A percentile compares a stretch with the other conserved stretches of the same genome.
Evolutionary conservation across 2,329 filamentous ascomycete genomes (phyloP).

Genomic region (Penicillium sp.): DNA sequence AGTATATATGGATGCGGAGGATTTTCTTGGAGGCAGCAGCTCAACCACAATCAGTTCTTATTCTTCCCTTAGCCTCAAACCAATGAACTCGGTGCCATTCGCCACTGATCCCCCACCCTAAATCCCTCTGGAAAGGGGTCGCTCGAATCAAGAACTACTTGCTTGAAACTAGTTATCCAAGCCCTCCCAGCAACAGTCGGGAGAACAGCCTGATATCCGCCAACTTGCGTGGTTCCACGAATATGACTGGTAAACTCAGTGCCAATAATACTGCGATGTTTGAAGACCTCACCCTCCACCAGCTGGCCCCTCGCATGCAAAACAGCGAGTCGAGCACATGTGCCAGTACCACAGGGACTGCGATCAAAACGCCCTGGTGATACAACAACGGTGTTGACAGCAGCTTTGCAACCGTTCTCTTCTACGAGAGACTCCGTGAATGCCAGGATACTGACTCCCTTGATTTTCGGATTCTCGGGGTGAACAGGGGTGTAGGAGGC

Average conservation of each 20-base stretch:
- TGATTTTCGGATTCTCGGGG: constrained; percentile 44
- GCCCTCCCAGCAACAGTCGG: constrained; percentile 45
- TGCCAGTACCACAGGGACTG: constrained; percentile 49
- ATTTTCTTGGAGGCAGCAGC: background rate
- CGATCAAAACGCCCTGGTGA: constrained; percentile 48
- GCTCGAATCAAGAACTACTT: constrained; percentile 43
- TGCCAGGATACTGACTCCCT: constrained; percentile 41
- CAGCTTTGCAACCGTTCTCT: constrained; percentile 25
- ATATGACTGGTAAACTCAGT: constrained; percentile 45
- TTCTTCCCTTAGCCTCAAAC: background rate
- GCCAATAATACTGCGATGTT: constrained; percentile 44
- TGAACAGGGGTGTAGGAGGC: constrained; percentile 39
- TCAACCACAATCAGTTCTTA: background rate
- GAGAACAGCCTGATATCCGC: constrained; percentile 40
- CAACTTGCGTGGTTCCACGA: constrained; percentile 38
- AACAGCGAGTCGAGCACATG: constrained; percentile 44
- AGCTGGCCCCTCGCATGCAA: constrained; percentile 44
- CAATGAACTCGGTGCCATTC: constrained; percentile 11
- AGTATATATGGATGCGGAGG: background rate
- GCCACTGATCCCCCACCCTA: constrained; percentile 34
- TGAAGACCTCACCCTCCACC: constrained; percentile 37
- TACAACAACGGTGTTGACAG: constrained; percentile 45
- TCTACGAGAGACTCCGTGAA: constrained; percentile 38
- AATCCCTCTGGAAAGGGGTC: constrained; percentile 48
- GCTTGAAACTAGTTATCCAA: constrained; percentile 48